Base-by-base conservation (phyloP, 805 yeast genomes). In the Yamadazyma philogaea region DNA sequence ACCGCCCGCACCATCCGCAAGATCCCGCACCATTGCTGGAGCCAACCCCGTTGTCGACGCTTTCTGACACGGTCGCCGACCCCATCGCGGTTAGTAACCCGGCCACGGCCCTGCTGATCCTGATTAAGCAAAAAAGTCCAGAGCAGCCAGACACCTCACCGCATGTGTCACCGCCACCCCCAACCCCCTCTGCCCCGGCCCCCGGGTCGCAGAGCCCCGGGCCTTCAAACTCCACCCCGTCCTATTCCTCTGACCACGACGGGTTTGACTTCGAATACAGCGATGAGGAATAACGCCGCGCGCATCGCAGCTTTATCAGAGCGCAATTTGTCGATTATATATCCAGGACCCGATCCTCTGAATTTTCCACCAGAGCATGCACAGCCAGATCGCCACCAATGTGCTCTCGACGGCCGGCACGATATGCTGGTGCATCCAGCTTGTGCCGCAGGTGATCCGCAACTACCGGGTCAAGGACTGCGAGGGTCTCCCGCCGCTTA, bases 341-440 rank as follows among this genome's bases (percentile, higher is more conserved):
- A n/a, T n/a, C n/a, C 8, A 24, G 5, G 12, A 24, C 28, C 28
- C 4, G 10, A 24, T 24, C 10, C 28, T 7, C 10, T 24, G 12
- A 24, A 5, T 24, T 24, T 24, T 24, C 33, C 15, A 8, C 15
- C 4, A 12, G n/a, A 6, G 7, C 16, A 46, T 49, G 53, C 24
- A 44, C 19, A 49, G 42, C 40, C 45, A 27, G 42, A 69, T 73
- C 8, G 87, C 87, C 0, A 76, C 86, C 14, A 86, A 84, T 38
- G 88, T 83, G 6, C 70, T 88, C 42, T 96, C 88, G 1, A 89
- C 96, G 10, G 71, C 87, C 1, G 97, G 96, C 5, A 91, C 98
- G 0, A 80, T 90, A 1, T 74, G 86, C 44, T 91, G 97, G 97
- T 90, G 97, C 61, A 68, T 90, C 49, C 97, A 91, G 64, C 67